Base-by-base conservation (phyloP, 805 yeast species). In the Candida quercuum region DNA sequence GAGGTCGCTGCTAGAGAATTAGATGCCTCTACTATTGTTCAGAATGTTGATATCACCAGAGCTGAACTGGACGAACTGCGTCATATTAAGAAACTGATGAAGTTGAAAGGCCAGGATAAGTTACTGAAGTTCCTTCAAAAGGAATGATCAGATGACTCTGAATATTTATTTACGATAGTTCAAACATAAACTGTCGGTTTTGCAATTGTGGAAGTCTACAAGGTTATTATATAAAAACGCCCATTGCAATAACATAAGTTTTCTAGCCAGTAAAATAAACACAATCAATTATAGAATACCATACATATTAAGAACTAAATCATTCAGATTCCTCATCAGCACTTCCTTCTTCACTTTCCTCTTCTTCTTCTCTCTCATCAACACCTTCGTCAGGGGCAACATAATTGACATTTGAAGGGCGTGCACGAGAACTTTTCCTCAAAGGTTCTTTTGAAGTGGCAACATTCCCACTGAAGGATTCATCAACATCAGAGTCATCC, bases 21-120 rank as follows among this genome's bases (percentile, higher is more conserved):
- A 23, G 9, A 38, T 21, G 19, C 37, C 37, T 19, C 38, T 36
- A 40, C 28, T 33, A 15, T 45, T 40, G 21, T 59, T 48, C 36
- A 59, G 46, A 31, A 36, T 49, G 33, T 30, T 14, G 39, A 38
- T 25, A 17, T 44, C 21, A 18, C 39, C 3, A 23, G 36, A 7
- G 57, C 61, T 3, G 89, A 82, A 46, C 28, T 74, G 2, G 52
- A 61, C 4, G 79, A 79, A 35, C 63, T 85, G 20, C 42, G 65
- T 26, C 63, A 74, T 18, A 72, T 88, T 31, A 80, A 76, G 50
- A 63, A 67, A 48, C 60, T 89, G 36, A 70, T 89, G 57, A 71
- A 75, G 45, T 42, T 73, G 29, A 88, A 84, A 57, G 95, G 95
- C 1, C 72, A 73, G 47, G 86, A 78, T 5, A 71, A 74, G 33